phyloP scores from a whole-genome alignment of 2,329 filamentous ascomycete species.

The Monilinia fructicola region DNA sequence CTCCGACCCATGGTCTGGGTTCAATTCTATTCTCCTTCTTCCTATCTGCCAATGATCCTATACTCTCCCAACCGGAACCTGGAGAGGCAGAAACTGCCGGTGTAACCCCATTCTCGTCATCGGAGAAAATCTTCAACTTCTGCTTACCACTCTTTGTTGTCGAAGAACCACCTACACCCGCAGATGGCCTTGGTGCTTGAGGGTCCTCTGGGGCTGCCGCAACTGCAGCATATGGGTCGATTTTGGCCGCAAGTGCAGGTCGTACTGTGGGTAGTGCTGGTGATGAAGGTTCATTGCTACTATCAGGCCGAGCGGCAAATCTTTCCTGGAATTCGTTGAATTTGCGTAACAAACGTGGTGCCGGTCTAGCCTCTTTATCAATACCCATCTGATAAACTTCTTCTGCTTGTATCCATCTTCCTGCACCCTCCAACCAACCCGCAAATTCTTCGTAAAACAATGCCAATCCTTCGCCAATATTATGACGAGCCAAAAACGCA shows the following conservation, averaged over 20 bases:
- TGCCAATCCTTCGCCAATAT: slow-evolving; percentile 81
- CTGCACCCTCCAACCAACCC: slow-evolving; percentile 82
- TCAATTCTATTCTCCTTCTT: slow-evolving; percentile 93
- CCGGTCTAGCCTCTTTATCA: slow-evolving; percentile 80
- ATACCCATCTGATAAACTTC: slow-evolving; percentile 91
- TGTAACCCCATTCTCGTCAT: slow-evolving; percentile 10
- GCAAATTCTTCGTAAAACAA: slow-evolving; percentile 98
- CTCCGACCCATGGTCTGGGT: slow-evolving; percentile 86
- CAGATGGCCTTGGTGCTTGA: slow-evolving; percentile 59
- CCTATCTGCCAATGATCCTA: slow-evolving; percentile 68
- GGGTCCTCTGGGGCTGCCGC: slow-evolving; percentile 53
- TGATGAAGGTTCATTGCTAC: slow-evolving; percentile 69
- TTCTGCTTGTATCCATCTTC: slow-evolving; percentile 85
- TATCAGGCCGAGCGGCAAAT: slow-evolving; percentile 64
- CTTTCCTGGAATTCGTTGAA: slow-evolving; percentile 88
- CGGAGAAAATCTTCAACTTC: slow-evolving; percentile 16
- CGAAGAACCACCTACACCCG: slow-evolving; percentile 47
- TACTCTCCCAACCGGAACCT: not conserved
- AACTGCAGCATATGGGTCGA: slow-evolving; percentile 72
- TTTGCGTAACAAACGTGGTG: slow-evolving; percentile 79
- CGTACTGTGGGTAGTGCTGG: slow-evolving; percentile 83
- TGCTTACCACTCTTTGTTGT: slow-evolving; percentile 57
- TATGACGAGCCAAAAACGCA: slow-evolving; percentile 84
- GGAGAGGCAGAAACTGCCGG: slow-evolving; percentile 8
- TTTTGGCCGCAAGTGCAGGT: slow-evolving; percentile 79